Evolutionary conservation across 1,139 yeast species (phyloP), one percentile per base, ranked within the genome.

Genomic region (Geotrichum restrictum): DNA sequence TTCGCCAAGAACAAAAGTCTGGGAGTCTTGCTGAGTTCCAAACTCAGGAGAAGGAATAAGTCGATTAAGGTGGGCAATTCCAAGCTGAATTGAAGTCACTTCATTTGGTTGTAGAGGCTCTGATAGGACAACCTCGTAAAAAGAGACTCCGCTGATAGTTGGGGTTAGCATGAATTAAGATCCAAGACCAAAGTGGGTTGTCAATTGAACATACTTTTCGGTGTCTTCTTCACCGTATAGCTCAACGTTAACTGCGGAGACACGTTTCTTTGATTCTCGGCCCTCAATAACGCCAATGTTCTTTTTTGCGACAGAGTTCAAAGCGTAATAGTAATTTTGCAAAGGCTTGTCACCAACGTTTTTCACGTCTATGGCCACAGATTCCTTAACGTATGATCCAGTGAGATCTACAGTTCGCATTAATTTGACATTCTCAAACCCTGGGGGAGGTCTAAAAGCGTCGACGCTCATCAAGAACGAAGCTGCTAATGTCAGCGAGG

Each of bases 371-470:
- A 89, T 63, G 34, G 77, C 69, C 51, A 78, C 72, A 13, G 80
- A 73, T 65, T 87, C 95, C 60, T 80, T 81, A 51, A 82, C 76
- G 65, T 84, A 91, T 5, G 91, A 72, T 60, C 80, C 80, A 33
- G 79, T 66, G 52, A 89, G 74, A 63, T 89, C 96, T 42, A 88
- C 64, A 11, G 64, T 60, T 44, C 69, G 69, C 18, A 59, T 39
- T 37, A 66, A 54, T 29, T 67, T 59, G 41, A 59, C 51, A 56
- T 70, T 69, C 54, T 64, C 66, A 55, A 69, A 66, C n/a, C 38
- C 52, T n/a, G 32, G 51, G 21, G 49, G 46, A 3, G 56, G 56
- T 14, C 46, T 36, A 33, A 54, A 54, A 3, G 49, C 56, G 10
- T n/a, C 27, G n/a, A 44, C 49, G 19, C 45, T 43, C 16, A 16